Evolutionary conservation across 768 basidiomycete species (phyloP).

Genomic region (Termitomyces eurrhizus): DNA sequence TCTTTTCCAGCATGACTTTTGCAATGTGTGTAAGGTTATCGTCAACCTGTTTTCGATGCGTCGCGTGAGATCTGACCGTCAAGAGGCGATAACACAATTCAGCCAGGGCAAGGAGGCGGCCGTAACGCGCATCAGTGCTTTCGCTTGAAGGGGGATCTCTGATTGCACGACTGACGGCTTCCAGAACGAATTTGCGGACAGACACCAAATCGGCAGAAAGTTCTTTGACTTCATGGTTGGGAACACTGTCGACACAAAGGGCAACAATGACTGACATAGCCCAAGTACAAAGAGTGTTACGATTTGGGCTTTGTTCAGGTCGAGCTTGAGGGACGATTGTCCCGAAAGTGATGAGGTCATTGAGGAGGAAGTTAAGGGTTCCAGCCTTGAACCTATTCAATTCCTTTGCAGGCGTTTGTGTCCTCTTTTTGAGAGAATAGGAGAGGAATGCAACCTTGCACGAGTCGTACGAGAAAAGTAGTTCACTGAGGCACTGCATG

Average conservation of each 20-base stretch:
- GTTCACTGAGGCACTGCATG: constrained; percentile 89
- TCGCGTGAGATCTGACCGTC: constrained; percentile 65
- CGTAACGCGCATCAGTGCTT: constrained; percentile 73
- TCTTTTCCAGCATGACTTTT: constrained; percentile 98
- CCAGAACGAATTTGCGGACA: constrained; percentile 91
- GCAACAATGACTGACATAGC: constrained; percentile 89
- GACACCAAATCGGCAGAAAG: constrained; percentile 72
- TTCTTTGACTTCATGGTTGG: constrained; percentile 68
- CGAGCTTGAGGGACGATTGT: constrained; percentile 65
- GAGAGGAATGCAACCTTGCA: constrained; percentile 89
- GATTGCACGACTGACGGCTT: constrained; percentile 81
- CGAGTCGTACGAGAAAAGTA: constrained; percentile 87
- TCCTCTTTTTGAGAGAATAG: constrained; percentile 64
- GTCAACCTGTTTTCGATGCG: constrained; percentile 53
- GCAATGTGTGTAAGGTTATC: constrained; percentile 90
- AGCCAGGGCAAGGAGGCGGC: constrained; percentile 79
- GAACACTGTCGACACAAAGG: constrained; percentile 83
- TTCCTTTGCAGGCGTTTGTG: constrained; percentile 63
- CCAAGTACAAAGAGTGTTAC: constrained; percentile 72
- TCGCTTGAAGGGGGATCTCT: constrained; percentile 69
- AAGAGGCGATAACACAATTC: constrained; percentile 88
- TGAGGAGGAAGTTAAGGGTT: constrained; percentile 77
- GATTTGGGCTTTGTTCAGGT: constrained; percentile 51
- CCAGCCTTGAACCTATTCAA: constrained; percentile 54
- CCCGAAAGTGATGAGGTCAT: constrained; percentile 77